Base-by-base conservation (phyloP, 1,284 basidiomycete genomes). In the Sanghuangporus weigelae region DNA sequence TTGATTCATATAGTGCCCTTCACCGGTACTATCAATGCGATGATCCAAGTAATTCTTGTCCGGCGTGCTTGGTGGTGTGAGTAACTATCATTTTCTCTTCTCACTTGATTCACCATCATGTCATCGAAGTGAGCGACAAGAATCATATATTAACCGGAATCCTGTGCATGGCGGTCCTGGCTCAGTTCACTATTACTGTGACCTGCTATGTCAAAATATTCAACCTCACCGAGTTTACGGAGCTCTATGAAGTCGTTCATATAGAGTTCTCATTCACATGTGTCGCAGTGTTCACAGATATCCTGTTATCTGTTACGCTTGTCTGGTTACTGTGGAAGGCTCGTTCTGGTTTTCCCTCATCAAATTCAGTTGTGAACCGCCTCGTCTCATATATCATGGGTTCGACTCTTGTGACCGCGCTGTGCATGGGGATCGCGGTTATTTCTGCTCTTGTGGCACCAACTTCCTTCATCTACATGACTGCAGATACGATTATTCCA, bases 371-470 rank as follows among this genome's bases (percentile, higher is more conserved):
- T 49, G 38, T 67, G 16, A 60, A 64, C 26, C 44, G 57, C 11
- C 44, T 67, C 23, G 60, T 67, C 44, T 23, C 40, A 26, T 63
- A 64, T 40, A 23, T 51, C 11, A 42, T 67, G 60, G 39, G 69
- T 55, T n/a, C 62, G 12, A 69, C 70, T 44, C 58, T 55, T 59
- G 68, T 69, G 7, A 66, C 60, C 10, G 40, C 19, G n/a, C 12
- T 60, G 6, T 61, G 50, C 16, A 38, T 53, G 11, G n/a, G 60
- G 1, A 7, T 56, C 11, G 23, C 51, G 0, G 21, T 66, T 36
- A 51, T 64, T 23, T n/a, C 19, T 10, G 36, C 12, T 10, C 11
- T 56, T 11, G 62, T 21, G 8, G 19, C 21, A 11, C 57, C 57
- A 36, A 11, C 14, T 36, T 59, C 57, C 1, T 63, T 59, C 26